Evolutionary conservation across 495 filamentous ascomycete genomes (phyloP).

Genomic region (Cenococcum geophilum): DNA sequence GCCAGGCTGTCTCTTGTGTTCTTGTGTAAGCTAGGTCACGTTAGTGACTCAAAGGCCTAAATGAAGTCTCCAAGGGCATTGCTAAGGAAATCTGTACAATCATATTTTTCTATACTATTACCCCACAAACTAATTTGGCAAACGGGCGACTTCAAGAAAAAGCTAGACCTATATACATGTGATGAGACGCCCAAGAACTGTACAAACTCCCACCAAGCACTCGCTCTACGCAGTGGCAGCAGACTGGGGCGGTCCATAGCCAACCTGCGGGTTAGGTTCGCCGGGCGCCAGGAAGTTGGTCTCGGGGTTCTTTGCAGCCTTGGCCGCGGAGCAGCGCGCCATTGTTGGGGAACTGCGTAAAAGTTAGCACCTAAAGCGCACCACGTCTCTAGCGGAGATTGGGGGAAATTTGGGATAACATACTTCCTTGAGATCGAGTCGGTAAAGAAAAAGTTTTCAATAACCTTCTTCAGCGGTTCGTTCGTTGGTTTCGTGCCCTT

Average conservation of each 20-base stretch:
- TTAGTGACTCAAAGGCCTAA: too few species aligned
- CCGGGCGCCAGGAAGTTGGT: constrained; percentile 86
- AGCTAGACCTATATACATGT: constrained; percentile 7
- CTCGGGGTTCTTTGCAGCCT: constrained; percentile 59
- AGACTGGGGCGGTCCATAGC: constrained; percentile 18
- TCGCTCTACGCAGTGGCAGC: constrained; percentile 3
- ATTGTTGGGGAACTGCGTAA: constrained; percentile 79
- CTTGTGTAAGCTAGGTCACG: too few species aligned
- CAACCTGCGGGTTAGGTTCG: constrained; percentile 35
- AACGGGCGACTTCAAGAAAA: background rate
- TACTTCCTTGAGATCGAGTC: constrained; percentile 92
- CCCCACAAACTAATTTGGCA: too few species aligned
- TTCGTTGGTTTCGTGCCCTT: constrained; percentile 67
- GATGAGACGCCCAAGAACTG: constrained; percentile 2
- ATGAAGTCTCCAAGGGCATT: too few species aligned
- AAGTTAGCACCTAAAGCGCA: constrained; percentile 33
- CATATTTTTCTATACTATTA: too few species aligned
- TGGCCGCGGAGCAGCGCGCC: constrained; percentile 88
- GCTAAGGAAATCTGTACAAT: too few species aligned
- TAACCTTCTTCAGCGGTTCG: constrained; percentile 67
- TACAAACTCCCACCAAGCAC: background rate
- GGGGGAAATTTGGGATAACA: constrained; percentile 36
- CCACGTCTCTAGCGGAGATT: background rate
- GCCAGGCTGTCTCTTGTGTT: too few species aligned
- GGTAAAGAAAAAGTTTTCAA: constrained; percentile 96